phyloP scores from a whole-genome alignment of 768 basidiomycete species.

The Antrodiella citrinella region DNA sequence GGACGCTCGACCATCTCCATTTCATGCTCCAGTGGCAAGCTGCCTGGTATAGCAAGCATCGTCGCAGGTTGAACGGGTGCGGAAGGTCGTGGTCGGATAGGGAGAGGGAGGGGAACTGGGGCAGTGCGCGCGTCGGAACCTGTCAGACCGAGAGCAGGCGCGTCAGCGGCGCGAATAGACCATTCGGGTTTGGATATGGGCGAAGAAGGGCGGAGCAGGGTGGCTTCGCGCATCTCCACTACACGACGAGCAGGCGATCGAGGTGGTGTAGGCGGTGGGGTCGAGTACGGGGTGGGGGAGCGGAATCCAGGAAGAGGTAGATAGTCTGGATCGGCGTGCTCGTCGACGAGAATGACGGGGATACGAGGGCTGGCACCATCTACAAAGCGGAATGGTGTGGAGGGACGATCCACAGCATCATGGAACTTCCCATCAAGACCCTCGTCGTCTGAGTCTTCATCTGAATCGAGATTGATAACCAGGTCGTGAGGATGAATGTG shows the following conservation, averaged over 20 bases:
- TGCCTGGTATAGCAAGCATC: constrained; percentile 14
- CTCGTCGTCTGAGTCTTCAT: constrained; percentile 7
- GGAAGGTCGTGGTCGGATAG: constrained; percentile 3
- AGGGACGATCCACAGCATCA: constrained; percentile 15
- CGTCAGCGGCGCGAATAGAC: constrained; percentile 36
- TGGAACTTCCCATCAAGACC: constrained; percentile 16
- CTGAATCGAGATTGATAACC: not conserved
- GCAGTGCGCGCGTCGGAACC: not conserved
- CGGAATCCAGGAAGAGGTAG: constrained; percentile 25
- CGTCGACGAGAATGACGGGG: constrained; percentile 12
- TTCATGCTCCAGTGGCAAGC: constrained; percentile 12
- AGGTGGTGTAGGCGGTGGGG: constrained; percentile 9
- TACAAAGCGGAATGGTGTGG: not conserved
- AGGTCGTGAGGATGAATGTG: not conserved
- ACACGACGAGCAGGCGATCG: constrained; percentile 15
- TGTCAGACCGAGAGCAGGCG: constrained; percentile 30
- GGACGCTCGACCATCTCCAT: constrained; percentile 9
- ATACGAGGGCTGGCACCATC: not conserved
- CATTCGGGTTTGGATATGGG: constrained; percentile 21
- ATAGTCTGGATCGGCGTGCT: constrained; percentile 34
- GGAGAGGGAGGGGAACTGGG: not conserved
- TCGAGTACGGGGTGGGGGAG: constrained; percentile 8
- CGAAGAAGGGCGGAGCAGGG: constrained; percentile 4
- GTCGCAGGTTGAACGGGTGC: constrained; percentile 9
- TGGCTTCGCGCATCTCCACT: constrained; percentile 18